These are phyloP conservation scores for Malassezia sp. DNA, from an alignment of 1,284 basidiomycete species.

Conservation along the genomic window DNA sequence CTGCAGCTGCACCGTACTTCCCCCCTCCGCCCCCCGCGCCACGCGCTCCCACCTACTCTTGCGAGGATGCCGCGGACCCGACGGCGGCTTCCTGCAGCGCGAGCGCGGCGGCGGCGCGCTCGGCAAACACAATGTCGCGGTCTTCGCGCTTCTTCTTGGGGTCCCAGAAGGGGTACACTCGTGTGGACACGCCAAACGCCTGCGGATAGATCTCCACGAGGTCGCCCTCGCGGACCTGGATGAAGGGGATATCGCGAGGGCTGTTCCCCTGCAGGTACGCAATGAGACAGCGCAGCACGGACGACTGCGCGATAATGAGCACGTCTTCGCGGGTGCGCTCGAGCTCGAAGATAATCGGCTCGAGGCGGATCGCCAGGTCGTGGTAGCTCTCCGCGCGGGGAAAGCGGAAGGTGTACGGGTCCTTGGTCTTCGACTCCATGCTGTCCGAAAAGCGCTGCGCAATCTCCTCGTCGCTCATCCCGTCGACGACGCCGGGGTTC, in stretches of 20 bases:
- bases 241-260: constrained; percentile 89
- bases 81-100: not conserved
- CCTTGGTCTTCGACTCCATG: constrained; percentile 78
- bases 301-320: constrained; percentile 61
- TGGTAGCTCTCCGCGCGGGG: constrained; percentile 61
- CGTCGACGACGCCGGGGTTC: constrained; percentile 73
- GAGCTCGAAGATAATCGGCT: constrained; percentile 70
- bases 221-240: constrained; percentile 58
- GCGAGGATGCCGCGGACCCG: no score
- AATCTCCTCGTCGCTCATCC: constrained; percentile 78
- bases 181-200: constrained; percentile 43
- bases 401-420: constrained; percentile 77
- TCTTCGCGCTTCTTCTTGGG: constrained; percentile 29
- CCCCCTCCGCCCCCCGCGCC: no score
- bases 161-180: constrained; percentile 39
- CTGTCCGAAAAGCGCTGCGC: constrained; percentile 82
- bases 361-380: constrained; percentile 56
- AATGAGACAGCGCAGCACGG: constrained; percentile 86
- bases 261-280: constrained; percentile 65
- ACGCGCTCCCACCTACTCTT: not conserved
- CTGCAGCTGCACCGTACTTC: no score
- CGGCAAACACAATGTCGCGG: constrained; percentile 31
- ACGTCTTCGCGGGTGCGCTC: constrained; percentile 66
- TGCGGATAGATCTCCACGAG: constrained; percentile 41
- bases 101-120: constrained; percentile 14